Conservation (phyloP, 805 yeast genomes). For the Pichia pseudocactophila region DNA sequence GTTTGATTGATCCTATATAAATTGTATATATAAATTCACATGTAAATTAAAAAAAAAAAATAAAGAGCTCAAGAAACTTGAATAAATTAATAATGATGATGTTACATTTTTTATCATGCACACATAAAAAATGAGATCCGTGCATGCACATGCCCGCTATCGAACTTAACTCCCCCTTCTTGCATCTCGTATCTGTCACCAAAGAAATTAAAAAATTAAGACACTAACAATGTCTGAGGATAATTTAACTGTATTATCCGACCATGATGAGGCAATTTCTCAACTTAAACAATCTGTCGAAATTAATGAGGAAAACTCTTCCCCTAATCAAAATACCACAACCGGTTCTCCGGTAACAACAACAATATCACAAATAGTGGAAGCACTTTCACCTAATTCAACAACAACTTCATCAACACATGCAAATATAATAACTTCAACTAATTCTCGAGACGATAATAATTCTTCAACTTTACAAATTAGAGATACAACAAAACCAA, state of each 20-base stretch:
- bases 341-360: constrained; percentile 1
- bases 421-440: constrained; percentile 4
- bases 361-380: constrained; percentile 8
- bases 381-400: constrained; percentile 3
- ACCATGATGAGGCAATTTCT: too few species aligned
- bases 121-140: too few species aligned
- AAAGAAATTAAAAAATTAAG: constrained; percentile 30
- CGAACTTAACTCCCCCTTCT: too few species aligned
- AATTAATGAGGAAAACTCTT: too few species aligned
- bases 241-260: too few species aligned
- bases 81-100: too few species aligned
- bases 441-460: not conserved
- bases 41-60: constrained; percentile 31
- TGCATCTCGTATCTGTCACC: too few species aligned
- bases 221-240: too few species aligned
- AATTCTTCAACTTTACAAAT: not conserved
- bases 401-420: constrained; percentile 6
- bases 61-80: too few species aligned
- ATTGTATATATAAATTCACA: not conserved
- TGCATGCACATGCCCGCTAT: too few species aligned
- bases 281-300: too few species aligned
- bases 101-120: too few species aligned
- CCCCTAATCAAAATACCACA: not conserved
- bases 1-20: not conserved
- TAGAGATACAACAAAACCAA: constrained; percentile 3